Percentiles rank a stretch among this genome's conserved stretches.
These are phyloP conservation scores for sorghum (Sorghum bicolor) DNA, from an alignment of 176 grass and related monocot genomes.

Conservation along the genomic window DNA sequence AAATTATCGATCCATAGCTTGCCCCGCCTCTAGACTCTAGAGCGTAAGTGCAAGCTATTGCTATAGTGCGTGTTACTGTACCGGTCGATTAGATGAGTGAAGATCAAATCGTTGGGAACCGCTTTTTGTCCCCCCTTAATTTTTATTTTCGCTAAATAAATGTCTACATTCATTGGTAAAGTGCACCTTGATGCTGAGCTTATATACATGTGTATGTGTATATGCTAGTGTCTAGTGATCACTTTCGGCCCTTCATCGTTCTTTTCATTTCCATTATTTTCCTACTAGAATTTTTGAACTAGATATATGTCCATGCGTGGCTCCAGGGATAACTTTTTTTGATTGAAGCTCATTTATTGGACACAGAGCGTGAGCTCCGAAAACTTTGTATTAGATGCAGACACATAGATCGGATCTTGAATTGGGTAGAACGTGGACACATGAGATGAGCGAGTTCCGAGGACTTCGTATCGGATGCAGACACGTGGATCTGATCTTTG, in stretches of 20 bases:
- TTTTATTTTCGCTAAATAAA: neutral
- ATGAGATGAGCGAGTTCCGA: no score
- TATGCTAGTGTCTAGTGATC: neutral
- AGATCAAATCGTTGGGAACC: neutral
- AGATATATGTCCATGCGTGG: no score
- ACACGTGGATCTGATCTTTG: no score
- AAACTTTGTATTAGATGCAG: no score
- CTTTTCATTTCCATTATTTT: neutral
- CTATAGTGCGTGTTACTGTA: slow-evolving; percentile 20
- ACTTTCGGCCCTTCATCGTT: neutral
- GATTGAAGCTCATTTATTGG: no score
- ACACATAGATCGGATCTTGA: no score
- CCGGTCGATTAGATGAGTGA: neutral
- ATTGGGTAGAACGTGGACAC: no score
- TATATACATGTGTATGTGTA: no score
- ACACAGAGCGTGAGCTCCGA: no score
- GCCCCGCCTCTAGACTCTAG: neutral
- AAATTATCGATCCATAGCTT: neutral
- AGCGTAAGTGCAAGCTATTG: neutral
- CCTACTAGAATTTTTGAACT: no score
- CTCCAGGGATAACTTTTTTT: no score
- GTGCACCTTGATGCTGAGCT: neutral
- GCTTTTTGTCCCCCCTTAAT: neutral
- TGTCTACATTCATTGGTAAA: neutral
- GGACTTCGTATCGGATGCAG: no score